These are phyloP conservation scores for Aspergillus sp. DNA, from an alignment of 2,329 filamentous ascomycete species.

Conservation along the genomic window DNA sequence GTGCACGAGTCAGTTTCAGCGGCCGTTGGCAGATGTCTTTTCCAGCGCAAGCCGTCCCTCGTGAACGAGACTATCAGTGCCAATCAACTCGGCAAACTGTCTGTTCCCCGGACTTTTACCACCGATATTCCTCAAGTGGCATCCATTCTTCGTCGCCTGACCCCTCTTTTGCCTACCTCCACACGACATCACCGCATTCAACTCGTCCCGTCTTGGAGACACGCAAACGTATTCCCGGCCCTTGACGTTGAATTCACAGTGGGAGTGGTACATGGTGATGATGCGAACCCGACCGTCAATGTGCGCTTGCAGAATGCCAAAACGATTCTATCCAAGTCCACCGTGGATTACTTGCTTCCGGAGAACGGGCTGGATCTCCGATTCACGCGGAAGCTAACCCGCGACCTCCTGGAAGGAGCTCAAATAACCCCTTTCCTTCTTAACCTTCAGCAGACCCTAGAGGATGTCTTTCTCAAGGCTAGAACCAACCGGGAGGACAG, in stretches of 20 bases:
- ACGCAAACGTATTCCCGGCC: constrained; percentile 26
- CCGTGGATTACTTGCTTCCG: constrained; percentile 40
- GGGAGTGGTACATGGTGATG: neutral
- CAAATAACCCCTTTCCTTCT: constrained; percentile 12
- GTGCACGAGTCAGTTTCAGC: constrained; percentile 37
- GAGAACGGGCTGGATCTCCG: constrained; percentile 40
- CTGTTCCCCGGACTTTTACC: constrained; percentile 33
- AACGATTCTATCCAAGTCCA: constrained; percentile 29
- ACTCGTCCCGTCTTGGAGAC: constrained; percentile 30
- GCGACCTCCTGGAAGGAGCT: constrained; percentile 24
- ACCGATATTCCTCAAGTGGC: constrained; percentile 34
- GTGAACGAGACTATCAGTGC: constrained; percentile 26
- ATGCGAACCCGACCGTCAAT: constrained; percentile 5
- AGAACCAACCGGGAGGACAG: constrained; percentile 10
- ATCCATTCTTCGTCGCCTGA: constrained; percentile 32
- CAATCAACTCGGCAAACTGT: constrained; percentile 29
- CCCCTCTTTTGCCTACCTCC: constrained; percentile 14
- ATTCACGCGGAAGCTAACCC: constrained; percentile 35
- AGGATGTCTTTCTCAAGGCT: constrained; percentile 18
- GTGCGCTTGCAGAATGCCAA: constrained; percentile 30
- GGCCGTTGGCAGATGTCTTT: constrained; percentile 40
- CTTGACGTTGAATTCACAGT: constrained; percentile 34
- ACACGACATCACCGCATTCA: constrained; percentile 28
- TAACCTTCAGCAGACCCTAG: constrained; percentile 23
- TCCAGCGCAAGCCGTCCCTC: constrained; percentile 26